Evolutionary conservation across 148 eudicot genomes (phyloP).

Genomic region (Mesembryanthemum crystallinum): DNA sequence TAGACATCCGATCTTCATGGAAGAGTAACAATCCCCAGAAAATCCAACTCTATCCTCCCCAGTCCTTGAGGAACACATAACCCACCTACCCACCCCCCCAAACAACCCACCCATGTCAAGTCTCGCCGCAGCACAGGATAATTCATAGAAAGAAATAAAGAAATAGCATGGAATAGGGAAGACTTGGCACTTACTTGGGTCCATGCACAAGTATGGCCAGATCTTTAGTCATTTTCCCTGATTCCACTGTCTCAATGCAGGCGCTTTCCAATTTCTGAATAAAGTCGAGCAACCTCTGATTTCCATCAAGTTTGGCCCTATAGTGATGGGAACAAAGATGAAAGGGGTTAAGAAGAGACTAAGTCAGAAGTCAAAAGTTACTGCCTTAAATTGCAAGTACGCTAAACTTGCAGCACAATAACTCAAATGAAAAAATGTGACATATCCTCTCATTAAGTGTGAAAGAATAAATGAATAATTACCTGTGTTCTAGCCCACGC

Average conservation of each 20-base stretch:
- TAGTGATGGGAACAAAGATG: not conserved
- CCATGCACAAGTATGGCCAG: conserved; percentile 85
- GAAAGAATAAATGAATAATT: not conserved
- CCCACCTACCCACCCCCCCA: not conserved
- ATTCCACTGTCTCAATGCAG: conserved; percentile 81
- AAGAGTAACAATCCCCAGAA: not conserved
- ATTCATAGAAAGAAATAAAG: not conserved
- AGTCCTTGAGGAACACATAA: not conserved
- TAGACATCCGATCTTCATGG: not conserved
- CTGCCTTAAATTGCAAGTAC: too few species aligned
- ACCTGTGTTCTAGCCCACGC: conserved; percentile 89
- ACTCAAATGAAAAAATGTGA: not conserved
- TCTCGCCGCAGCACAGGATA: not conserved
- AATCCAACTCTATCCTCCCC: not conserved
- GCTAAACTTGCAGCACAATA: not conserved
- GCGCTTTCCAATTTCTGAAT: conserved; percentile 82
- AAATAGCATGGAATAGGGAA: not conserved
- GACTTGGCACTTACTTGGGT: conserved; percentile 47
- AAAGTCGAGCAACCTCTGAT: conserved; percentile 60
- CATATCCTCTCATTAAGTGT: not conserved
- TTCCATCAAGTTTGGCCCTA: conserved; percentile 75
- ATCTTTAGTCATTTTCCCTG: conserved; percentile 96
- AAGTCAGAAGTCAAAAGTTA: not conserved
- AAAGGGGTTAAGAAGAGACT: not conserved
- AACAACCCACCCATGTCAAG: not conserved